A percentile compares a stretch with the other conserved stretches of the same genome.
phyloP scores from a whole-genome alignment of 148 eudicot genomes.

The Chenopodium formosanum region DNA sequence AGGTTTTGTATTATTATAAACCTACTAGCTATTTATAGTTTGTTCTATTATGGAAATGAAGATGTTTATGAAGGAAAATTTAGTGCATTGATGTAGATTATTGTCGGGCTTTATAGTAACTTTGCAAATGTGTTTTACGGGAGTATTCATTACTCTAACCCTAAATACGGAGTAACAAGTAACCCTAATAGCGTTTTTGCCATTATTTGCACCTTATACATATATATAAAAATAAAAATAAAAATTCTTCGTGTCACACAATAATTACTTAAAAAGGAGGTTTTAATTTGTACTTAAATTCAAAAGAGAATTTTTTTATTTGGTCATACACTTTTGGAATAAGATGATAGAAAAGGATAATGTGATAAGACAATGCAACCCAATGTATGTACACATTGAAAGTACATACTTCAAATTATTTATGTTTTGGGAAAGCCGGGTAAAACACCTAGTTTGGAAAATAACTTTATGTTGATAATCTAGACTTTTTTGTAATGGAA shows the following conservation, averaged over 20 bases:
- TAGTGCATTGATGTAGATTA: background rate
- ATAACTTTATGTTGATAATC: background rate
- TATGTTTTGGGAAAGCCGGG: background rate
- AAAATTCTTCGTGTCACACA: background rate
- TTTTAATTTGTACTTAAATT: too few species aligned
- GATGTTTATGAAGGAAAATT: background rate
- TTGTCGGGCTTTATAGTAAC: background rate
- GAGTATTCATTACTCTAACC: background rate
- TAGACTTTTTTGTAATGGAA: background rate
- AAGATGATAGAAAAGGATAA: background rate
- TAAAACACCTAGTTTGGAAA: background rate
- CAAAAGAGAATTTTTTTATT: too few species aligned
- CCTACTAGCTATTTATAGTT: too few species aligned
- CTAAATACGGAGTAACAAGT: background rate
- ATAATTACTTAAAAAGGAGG: too few species aligned
- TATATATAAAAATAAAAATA: too few species aligned
- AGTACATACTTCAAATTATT: background rate
- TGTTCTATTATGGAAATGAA: background rate
- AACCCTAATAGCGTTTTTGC: too few species aligned
- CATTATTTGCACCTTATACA: too few species aligned
- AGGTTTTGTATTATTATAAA: too few species aligned
- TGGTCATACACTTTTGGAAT: too few species aligned
- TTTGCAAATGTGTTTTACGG: too few species aligned
- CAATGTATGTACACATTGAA: conserved; percentile 9
- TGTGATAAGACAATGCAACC: background rate